Evolutionary conservation across 176 grass and related monocot species (phyloP), one percentile per base, ranked within the genome.

Genomic region (barley (Hordeum vulgare)): DNA sequence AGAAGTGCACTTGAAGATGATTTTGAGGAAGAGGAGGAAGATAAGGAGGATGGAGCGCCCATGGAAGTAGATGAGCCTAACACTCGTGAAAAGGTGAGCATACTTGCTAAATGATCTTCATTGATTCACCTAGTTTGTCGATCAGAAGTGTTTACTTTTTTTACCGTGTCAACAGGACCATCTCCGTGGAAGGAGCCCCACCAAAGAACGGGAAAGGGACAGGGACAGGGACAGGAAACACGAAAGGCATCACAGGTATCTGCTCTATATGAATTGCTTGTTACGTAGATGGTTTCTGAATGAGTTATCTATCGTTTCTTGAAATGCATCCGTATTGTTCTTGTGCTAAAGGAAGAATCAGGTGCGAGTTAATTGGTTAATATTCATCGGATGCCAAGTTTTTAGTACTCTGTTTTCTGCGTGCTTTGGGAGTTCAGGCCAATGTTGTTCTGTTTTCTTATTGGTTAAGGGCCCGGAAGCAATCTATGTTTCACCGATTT

Each of bases 11-110:
- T 99, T 72, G 96, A 99, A 86, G 96, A 99, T 56, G 96, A 99
- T 89, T 99, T 99, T 81, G 96, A 99, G 85, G 96, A 98, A 81
- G 96, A 98, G 68, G 96, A 98, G 83, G 96, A 99, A 74, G 89
- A 92, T 37, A 94, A 97, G 73, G 89, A 92, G 33, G 91, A 93
- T 3, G 90, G 83, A 37, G 74, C 89, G 34, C 77, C 85, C 61
- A 95, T 98, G 96, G 90, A 93, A 24, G 71, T 80, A 17, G 80
- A 81, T 49, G 89, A 94, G 57, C 81, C 86, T 85, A 90, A 88
- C 9, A 76, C 80, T 15, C 93, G 18, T 78, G 90, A 88, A 81
- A 90, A 93, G 85, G 95, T 93, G 21, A 78, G 26, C 41, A 74
- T 31, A 42, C 8, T 53, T 78, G 15, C 56, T 12, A 61, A 62